Evolutionary conservation across 1,139 yeast species (phyloP).

Genomic region (Saccharomyces hybrid): DNA sequence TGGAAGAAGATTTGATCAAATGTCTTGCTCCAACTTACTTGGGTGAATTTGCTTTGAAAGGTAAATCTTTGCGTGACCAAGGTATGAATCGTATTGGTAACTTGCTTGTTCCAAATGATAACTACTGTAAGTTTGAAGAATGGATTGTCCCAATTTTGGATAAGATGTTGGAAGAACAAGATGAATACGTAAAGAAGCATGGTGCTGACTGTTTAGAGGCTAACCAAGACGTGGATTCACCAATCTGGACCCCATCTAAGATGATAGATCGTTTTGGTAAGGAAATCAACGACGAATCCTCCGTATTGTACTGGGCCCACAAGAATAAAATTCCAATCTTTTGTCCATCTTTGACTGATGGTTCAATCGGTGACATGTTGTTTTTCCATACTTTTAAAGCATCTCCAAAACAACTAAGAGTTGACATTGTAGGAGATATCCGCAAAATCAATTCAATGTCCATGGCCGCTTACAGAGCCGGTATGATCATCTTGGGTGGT

Average conservation of each 20-base stretch:
- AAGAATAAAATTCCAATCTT: constrained; percentile 91
- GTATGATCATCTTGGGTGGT: constrained; percentile 94
- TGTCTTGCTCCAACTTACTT: constrained; percentile 92
- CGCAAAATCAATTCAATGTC: constrained; percentile 85
- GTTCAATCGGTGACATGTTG: constrained; percentile 96
- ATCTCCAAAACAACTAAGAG: constrained; percentile 77
- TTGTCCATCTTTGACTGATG: constrained; percentile 97
- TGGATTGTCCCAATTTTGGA: constrained; percentile 96
- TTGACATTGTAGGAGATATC: constrained; percentile 91
- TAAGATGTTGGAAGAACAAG: constrained; percentile 81
- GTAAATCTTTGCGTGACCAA: constrained; percentile 75
- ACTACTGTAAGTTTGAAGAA: constrained; percentile 93
- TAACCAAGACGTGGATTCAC: constrained; percentile 39
- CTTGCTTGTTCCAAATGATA: constrained; percentile 91
- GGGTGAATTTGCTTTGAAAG: constrained; percentile 82
- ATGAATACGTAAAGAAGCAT: constrained; percentile 46
- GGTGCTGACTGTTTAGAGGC: constrained; percentile 49
- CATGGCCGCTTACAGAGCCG: constrained; percentile 92
- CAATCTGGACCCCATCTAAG: constrained; percentile 86
- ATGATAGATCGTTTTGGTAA: constrained; percentile 89
- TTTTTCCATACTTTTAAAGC: constrained; percentile 96
- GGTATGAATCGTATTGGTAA: constrained; percentile 98
- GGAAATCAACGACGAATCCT: constrained; percentile 86
- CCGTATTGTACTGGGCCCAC: constrained; percentile 97
- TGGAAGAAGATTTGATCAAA: constrained; percentile 93